Conservation (phyloP, 2,329 filamentous ascomycete species). For the Chrysosporium keratinophilum region DNA sequence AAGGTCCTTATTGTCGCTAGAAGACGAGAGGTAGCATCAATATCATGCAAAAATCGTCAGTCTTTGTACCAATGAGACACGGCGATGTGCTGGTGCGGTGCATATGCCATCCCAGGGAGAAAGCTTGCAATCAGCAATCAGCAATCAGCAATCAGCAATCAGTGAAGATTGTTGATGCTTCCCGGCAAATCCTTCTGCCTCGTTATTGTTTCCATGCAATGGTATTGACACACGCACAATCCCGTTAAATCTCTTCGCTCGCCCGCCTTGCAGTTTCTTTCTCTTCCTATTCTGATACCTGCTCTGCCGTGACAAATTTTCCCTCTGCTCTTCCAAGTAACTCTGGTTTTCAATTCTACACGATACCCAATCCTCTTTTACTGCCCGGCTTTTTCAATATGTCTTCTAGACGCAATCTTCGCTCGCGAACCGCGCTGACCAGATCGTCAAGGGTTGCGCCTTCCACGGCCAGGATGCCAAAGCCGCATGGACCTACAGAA, state of each 20-base stretch:
- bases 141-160: neutral
- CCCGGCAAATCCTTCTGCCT: slow-evolving; percentile 6
- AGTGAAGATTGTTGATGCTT: slow-evolving; percentile 2
- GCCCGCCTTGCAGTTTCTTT: neutral
- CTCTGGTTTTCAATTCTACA: neutral
- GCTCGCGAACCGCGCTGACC: slow-evolving; percentile 26
- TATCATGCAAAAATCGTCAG: neutral
- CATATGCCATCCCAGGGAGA: slow-evolving; percentile 5
- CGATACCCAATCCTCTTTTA: neutral
- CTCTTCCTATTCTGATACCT: slow-evolving; percentile 10
- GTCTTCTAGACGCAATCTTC: slow-evolving; percentile 32
- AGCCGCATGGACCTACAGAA: slow-evolving; percentile 30
- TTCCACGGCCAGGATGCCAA: slow-evolving; percentile 30
- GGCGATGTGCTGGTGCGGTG: slow-evolving; percentile 5
- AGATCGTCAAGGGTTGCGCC: slow-evolving; percentile 20
- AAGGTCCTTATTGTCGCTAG: slow-evolving; percentile 6
- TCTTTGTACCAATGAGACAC: slow-evolving; percentile 17
- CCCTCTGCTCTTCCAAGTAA: neutral
- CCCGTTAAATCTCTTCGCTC: neutral
- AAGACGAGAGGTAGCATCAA: slow-evolving; percentile 12
- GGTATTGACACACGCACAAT: neutral
- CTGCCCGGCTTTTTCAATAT: slow-evolving; percentile 18
- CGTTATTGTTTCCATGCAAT: neutral
- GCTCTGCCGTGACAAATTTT: slow-evolving; percentile 1
- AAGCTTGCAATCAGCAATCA: neutral